phyloP scores from a whole-genome alignment of 1,284 basidiomycete genomes.

The Boletus semigastroideus region DNA sequence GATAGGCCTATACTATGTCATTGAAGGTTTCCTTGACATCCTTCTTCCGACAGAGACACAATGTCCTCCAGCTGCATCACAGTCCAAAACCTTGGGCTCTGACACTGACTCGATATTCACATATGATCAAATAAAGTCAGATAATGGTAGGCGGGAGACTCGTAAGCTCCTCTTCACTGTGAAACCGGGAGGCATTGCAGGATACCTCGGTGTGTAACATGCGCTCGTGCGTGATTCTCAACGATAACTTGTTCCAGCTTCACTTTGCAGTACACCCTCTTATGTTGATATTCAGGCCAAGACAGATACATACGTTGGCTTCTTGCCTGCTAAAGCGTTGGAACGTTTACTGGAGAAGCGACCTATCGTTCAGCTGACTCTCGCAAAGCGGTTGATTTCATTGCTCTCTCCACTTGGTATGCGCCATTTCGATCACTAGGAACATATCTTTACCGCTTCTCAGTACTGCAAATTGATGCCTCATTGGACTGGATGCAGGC shows the following conservation, averaged over 20 bases:
- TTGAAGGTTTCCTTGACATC: constrained; percentile 96
- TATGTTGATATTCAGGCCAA: constrained; percentile 97
- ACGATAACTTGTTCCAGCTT: constrained; percentile 50
- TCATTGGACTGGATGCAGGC: constrained; percentile 99
- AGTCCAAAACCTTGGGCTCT: constrained; percentile 20
- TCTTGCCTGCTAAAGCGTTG: constrained; percentile 85
- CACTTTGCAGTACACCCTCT: constrained; percentile 87
- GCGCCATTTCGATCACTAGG: constrained; percentile 13
- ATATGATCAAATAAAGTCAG: constrained; percentile 16
- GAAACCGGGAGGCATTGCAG: constrained; percentile 97
- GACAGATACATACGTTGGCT: constrained; percentile 96
- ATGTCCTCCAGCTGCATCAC: constrained; percentile 22
- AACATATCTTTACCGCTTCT: constrained; percentile 5
- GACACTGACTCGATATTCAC: constrained; percentile 26
- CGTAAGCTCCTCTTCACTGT: constrained; percentile 87
- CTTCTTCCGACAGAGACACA: constrained; percentile 61
- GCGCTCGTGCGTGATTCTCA: background rate
- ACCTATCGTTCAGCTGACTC: constrained; percentile 92
- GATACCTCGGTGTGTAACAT: constrained; percentile 76
- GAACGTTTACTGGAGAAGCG: constrained; percentile 90
- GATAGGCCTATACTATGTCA: constrained; percentile 92
- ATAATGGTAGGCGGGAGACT: constrained; percentile 20
- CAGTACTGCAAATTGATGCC: constrained; percentile 95
- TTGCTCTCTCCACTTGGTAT: constrained; percentile 88
- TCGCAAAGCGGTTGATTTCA: constrained; percentile 95